Conservation (phyloP, 1,139 yeast species). For the Geotrichum carabidarum region DNA sequence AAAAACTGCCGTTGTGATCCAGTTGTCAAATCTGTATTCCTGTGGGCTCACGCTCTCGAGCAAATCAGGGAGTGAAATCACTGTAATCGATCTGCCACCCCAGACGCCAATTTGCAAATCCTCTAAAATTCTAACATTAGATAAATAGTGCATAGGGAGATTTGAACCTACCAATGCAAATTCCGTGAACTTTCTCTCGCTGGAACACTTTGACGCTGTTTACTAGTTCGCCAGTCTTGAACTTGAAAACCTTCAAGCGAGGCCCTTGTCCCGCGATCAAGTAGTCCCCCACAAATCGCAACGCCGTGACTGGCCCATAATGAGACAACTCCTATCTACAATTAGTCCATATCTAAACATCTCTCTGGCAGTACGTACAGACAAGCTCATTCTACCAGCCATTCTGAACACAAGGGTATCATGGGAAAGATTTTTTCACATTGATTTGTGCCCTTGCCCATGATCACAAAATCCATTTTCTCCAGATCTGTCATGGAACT, state of each 20-base stretch:
- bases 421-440: neutral
- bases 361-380: neutral
- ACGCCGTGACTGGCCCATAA: constrained; percentile 71
- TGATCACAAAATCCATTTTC: neutral
- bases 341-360: neutral
- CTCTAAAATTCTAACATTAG: neutral
- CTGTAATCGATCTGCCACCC: constrained; percentile 68
- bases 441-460: neutral
- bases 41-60: constrained; percentile 20
- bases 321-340: constrained; percentile 35
- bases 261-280: constrained; percentile 78
- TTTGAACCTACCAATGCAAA: constrained; percentile 39
- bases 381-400: neutral
- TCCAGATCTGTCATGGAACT: neutral
- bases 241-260: constrained; percentile 50
- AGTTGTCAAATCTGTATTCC: constrained; percentile 61
- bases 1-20: constrained; percentile 66
- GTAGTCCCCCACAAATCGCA: constrained; percentile 43
- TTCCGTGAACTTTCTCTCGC: constrained; percentile 76
- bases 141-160: neutral
- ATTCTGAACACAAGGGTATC: too few species aligned
- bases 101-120: constrained; percentile 45
- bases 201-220: constrained; percentile 49
- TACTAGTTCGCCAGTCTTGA: constrained; percentile 41
- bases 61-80: constrained; percentile 26